Evolutionary conservation across 371 early-diverging fungal species (phyloP), one percentile per base, ranked within the genome.

Genomic region (Mortierella sp.): DNA sequence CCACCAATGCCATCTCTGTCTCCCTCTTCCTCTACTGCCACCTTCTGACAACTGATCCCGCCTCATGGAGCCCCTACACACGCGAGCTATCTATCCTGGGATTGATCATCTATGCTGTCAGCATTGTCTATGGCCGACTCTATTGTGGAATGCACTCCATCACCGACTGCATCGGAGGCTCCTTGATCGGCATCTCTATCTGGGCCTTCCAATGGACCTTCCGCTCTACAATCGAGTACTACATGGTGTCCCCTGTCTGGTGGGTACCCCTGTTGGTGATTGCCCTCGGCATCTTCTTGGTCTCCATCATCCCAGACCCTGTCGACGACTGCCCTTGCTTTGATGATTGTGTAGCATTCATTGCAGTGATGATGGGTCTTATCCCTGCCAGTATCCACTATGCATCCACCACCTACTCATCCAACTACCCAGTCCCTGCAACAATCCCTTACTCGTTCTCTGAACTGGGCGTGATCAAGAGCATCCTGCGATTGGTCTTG

Each of bases 141-240:
- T 88, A 91, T 64, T 92, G 91, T 66, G 95, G 93, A 21, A 92
- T 94, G 93, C 95, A 94, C 81, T 82, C 86, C 45, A 60, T 91
- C 14, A 89, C 89, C 37, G 95, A 94, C 75, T 86, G 93, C 46
- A 53, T 88, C n/a, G 92, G 90, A 51, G 95, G 93, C 18, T 73
- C 86, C 18, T 46, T 88, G 9, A 71, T 92, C 26, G 95, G 91
- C 5, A 82, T 87, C 37, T 18, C 81, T 0, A 81, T 88, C 28
- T 90, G 86, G 66, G 81, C 88, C 70, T 43, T 83, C 26, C 90
- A 91, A 43, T 89, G 90, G 89, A 83, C 82, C 11, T 88, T 84
- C 62, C 74, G 86, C 47, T 73, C 74, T 12, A 80, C 84, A 21
- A 84, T 88, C 51, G 83, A 90, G 60, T 73, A 74, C n/a, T 73